These are phyloP conservation scores for Aspergillus conjunctus DNA, from an alignment of 495 filamentous ascomycete genomes.

Conservation along the genomic window DNA sequence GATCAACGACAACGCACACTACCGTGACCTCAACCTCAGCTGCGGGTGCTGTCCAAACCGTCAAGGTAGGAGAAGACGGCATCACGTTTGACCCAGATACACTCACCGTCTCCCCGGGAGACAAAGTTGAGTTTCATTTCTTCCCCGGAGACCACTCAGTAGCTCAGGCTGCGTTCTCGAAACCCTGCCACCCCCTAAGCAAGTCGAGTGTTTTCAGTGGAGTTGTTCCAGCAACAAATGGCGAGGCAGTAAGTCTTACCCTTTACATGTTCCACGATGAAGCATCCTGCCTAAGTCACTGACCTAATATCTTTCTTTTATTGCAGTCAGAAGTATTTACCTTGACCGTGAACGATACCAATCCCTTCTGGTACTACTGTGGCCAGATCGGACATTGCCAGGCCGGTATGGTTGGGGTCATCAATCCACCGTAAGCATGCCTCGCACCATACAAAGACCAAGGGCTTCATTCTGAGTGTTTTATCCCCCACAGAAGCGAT, in stretches of 20 bases:
- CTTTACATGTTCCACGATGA: too few species aligned
- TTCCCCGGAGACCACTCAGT: conserved; percentile 69
- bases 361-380: conserved; percentile 71
- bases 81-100: conserved; percentile 33
- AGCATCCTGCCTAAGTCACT: too few species aligned
- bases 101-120: conserved; percentile 57
- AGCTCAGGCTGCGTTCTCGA: conserved; percentile 66
- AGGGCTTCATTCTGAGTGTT: too few species aligned
- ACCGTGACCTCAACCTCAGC: too few species aligned
- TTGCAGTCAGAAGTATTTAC: conserved; percentile 47
- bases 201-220: conserved; percentile 64
- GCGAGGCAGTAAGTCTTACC: conserved; percentile 26
- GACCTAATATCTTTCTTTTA: too few species aligned
- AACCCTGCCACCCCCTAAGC: conserved; percentile 65
- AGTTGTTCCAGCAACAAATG: conserved; percentile 54
- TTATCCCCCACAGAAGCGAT: conserved; percentile 33
- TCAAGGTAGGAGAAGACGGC: conserved; percentile 35
- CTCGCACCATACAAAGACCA: too few species aligned
- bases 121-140: conserved; percentile 74
- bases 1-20: too few species aligned
- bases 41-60: conserved; percentile 10
- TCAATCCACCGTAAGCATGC: conserved; percentile 63
- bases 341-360: conserved; percentile 61
- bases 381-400: conserved; percentile 66
- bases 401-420: conserved; percentile 68